These are phyloP conservation scores for Aureobasidium namibiae DNA, from an alignment of 2,329 filamentous ascomycete species.

Conservation along the genomic window DNA sequence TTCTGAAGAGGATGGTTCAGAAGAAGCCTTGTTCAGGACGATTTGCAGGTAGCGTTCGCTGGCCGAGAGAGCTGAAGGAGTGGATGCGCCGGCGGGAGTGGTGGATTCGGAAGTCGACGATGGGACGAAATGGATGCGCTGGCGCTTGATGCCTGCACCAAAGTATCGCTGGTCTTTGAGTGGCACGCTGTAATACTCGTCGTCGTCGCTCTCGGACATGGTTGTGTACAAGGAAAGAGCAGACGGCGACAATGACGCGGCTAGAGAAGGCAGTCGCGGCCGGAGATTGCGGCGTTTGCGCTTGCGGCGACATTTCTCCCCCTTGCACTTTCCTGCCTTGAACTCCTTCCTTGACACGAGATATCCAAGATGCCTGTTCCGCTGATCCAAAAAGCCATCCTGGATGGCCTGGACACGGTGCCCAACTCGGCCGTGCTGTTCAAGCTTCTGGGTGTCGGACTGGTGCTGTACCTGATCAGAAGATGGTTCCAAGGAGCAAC, in stretches of 20 bases:
- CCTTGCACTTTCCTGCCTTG: neutral
- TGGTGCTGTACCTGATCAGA: slow-evolving; percentile 55
- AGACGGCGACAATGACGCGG: neutral
- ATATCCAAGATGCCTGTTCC: slow-evolving; percentile 50
- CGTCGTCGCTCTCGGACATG: slow-evolving; percentile 38
- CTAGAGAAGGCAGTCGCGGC: neutral
- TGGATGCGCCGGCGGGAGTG: neutral
- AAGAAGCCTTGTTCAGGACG: slow-evolving; percentile 45
- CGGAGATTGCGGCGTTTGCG: slow-evolving; percentile 1
- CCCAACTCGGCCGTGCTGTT: slow-evolving; percentile 30
- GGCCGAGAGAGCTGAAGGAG: slow-evolving; percentile 14
- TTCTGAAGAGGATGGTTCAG: slow-evolving; percentile 13
- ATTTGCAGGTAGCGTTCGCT: slow-evolving; percentile 59
- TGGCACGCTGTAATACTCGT: slow-evolving; percentile 51
- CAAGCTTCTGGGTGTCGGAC: slow-evolving; percentile 44
- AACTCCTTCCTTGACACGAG: neutral
- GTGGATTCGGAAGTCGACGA: slow-evolving; percentile 24
- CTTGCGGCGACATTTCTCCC: neutral
- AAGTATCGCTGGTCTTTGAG: slow-evolving; percentile 53
- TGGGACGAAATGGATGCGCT: slow-evolving; percentile 52
- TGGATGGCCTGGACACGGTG: slow-evolving; percentile 46
- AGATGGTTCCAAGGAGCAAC: slow-evolving; percentile 66
- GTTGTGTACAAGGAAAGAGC: slow-evolving; percentile 32
- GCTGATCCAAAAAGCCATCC: slow-evolving; percentile 46
- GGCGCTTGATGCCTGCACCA: slow-evolving; percentile 54